Percentiles rank a stretch among this genome's conserved stretches.
phyloP scores from a whole-genome alignment of 2,329 filamentous ascomycete species.

The Phaeomoniella chlamydospora region DNA sequence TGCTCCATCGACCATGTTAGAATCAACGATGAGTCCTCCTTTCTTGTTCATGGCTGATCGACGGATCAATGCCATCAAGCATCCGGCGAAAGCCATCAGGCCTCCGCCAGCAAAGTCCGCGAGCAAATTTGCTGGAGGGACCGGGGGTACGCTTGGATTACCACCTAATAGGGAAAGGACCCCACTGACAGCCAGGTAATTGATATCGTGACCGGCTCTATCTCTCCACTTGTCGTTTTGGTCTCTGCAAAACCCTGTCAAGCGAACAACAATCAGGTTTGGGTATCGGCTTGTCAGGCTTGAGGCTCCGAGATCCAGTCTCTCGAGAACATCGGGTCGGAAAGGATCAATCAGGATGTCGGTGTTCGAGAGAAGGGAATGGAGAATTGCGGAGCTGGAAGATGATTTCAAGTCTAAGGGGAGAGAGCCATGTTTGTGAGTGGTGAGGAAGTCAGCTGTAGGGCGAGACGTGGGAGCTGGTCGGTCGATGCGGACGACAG shows the following conservation, averaged over 20 bases:
- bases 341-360: slow-evolving; percentile 90
- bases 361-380: slow-evolving; percentile 43
- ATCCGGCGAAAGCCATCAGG: slow-evolving; percentile 64
- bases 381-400: slow-evolving; percentile 50
- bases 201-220: slow-evolving; percentile 95
- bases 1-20: slow-evolving; percentile 90
- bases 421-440: slow-evolving; percentile 62
- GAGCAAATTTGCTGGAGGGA: slow-evolving; percentile 69
- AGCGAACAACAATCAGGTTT: slow-evolving; percentile 63
- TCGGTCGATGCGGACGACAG: slow-evolving; percentile 74
- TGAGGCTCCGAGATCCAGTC: slow-evolving; percentile 60
- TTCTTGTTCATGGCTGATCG: slow-evolving; percentile 37
- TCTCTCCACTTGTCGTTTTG: slow-evolving; percentile 67
- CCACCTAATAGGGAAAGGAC: slow-evolving; percentile 60
- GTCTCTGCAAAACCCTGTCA: slow-evolving; percentile 82
- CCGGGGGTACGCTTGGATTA: slow-evolving; percentile 51
- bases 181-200: slow-evolving; percentile 83
- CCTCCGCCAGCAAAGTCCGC: slow-evolving; percentile 89
- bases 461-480: slow-evolving; percentile 26
- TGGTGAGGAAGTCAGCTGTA: slow-evolving; percentile 60
- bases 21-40: slow-evolving; percentile 83
- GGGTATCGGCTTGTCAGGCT: slow-evolving; percentile 55
- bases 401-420: slow-evolving; percentile 59
- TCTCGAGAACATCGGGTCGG: slow-evolving; percentile 80
- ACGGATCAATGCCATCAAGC: slow-evolving; percentile 60